phyloP scores from a whole-genome alignment of 2,329 filamentous ascomycete species.

The Blastomyces parvus region DNA sequence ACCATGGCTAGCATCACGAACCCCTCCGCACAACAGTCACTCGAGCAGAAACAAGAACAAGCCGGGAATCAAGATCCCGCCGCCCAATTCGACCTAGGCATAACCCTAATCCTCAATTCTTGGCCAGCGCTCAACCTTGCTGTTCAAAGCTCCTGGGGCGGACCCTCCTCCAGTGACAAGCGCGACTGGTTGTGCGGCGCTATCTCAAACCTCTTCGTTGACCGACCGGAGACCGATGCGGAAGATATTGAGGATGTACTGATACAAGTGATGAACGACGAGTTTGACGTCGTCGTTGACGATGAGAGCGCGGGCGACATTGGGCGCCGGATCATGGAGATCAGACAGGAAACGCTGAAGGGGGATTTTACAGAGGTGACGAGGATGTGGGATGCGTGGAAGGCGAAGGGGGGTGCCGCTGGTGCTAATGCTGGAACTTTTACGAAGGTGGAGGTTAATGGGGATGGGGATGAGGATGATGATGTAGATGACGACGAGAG shows the following conservation, averaged over 20 bases:
- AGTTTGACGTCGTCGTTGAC: slow-evolving; percentile 88
- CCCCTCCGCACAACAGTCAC: background rate
- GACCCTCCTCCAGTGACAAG: slow-evolving; percentile 72
- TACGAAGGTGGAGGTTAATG: slow-evolving; percentile 27
- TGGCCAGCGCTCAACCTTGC: slow-evolving; percentile 86
- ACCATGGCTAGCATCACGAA: background rate
- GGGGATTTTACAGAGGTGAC: slow-evolving; percentile 59
- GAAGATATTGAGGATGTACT: slow-evolving; percentile 77
- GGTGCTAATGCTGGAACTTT: slow-evolving; percentile 42
- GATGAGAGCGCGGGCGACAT: slow-evolving; percentile 74
- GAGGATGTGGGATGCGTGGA: slow-evolving; percentile 45
- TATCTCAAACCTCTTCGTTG: slow-evolving; percentile 65
- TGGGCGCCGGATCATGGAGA: slow-evolving; percentile 60
- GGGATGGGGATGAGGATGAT: slow-evolving; percentile 40
- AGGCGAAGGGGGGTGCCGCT: slow-evolving; percentile 23
- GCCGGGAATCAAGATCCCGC: slow-evolving; percentile 30
- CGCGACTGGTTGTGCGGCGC: slow-evolving; percentile 93
- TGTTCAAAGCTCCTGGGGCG: slow-evolving; percentile 80
- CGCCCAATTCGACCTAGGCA: slow-evolving; percentile 70
- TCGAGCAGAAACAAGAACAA: background rate
- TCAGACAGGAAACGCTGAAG: slow-evolving; percentile 54
- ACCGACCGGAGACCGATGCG: slow-evolving; percentile 54
- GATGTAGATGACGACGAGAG: slow-evolving; percentile 47
- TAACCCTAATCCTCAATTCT: slow-evolving; percentile 73
- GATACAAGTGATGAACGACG: slow-evolving; percentile 85